Evolutionary conservation across 2,329 filamentous ascomycete species (phyloP), one percentile per base, ranked within the genome.

Genomic region (Exserohilum turcica): DNA sequence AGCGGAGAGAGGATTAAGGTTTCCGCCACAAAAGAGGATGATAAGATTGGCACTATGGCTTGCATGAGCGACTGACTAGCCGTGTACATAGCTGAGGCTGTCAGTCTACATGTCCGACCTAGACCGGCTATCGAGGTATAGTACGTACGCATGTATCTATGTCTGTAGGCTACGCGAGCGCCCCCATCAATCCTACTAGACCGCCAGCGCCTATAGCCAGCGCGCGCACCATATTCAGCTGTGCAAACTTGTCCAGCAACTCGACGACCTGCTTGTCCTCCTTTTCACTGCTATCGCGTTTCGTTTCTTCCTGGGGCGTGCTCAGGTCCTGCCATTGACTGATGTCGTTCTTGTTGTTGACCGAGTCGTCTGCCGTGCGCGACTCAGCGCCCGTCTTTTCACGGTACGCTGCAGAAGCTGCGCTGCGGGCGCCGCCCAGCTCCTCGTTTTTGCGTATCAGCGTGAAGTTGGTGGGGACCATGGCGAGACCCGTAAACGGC

Each of bases 261-360:
- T 36, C 35, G 28, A 33, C 36, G 0, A 65, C 64, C 48, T 65
- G 57, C 43, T 52, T 43, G 21, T 67, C 65, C 19, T 67, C 55
- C 27, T 59, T 48, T 13, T 28, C 16, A 5, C 43, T 56, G n/a
- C 50, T 57, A 8, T 63, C 37, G 42, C 43, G 47, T 36, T 18
- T 3, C 28, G 64, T 68, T 38, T 52, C 43, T 39, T 52, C 57
- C 39, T 65, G 58, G 27, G 67, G 66, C 21, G 37, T 57, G 40
- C 66, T 70, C 44, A 65, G 13, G 54, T 71, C 68, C n/a, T 38
- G 59, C 59, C 57, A 68, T 51, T 71, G 64, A 47, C 57, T 67
- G 5, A 65, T 42, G 46, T 68, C 67, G 6, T 57, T 56, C 21
- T 68, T 53, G 8, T 60, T 56, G 27, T 64, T 42, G 0, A 63